Evolutionary conservation across 306 rosid genomes (phyloP).

Genomic region (Malus fusca): DNA sequence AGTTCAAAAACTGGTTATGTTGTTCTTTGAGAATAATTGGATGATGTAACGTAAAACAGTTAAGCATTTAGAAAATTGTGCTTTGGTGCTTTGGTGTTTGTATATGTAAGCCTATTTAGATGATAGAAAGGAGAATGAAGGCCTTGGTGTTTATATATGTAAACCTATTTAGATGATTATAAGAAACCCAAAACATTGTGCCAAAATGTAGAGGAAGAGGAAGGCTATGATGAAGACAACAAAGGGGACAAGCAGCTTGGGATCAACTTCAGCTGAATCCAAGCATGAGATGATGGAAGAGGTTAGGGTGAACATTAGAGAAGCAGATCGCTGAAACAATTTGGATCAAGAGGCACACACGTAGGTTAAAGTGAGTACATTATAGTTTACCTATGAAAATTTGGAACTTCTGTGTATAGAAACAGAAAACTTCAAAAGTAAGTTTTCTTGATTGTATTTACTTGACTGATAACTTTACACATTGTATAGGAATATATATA

Average conservation of each 20-base stretch:
- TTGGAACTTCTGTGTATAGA: background rate
- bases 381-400: background rate
- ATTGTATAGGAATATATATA: no score
- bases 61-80: no score
- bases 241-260: slow-evolving; percentile 56
- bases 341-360: background rate
- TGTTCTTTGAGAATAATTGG: no score
- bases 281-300: slow-evolving; percentile 39
- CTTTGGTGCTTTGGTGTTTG: no score
- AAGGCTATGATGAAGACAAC: slow-evolving; percentile 55
- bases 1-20: no score
- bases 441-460: no score
- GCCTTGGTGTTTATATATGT: no score
- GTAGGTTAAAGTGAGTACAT: background rate
- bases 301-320: slow-evolving; percentile 40
- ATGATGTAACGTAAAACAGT: no score
- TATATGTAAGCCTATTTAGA: no score
- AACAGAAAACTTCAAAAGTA: no score
- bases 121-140: no score
- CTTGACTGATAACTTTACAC: no score
- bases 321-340: slow-evolving; percentile 34
- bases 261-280: slow-evolving; percentile 38
- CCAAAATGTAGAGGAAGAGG: slow-evolving; percentile 49
- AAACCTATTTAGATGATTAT: slow-evolving; percentile 9
- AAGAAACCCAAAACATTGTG: slow-evolving; percentile 59